Percentiles rank a stretch among this genome's conserved stretches.
Evolutionary conservation across 306 rosid species (phyloP).

Genomic region (Quercus gilva): DNA sequence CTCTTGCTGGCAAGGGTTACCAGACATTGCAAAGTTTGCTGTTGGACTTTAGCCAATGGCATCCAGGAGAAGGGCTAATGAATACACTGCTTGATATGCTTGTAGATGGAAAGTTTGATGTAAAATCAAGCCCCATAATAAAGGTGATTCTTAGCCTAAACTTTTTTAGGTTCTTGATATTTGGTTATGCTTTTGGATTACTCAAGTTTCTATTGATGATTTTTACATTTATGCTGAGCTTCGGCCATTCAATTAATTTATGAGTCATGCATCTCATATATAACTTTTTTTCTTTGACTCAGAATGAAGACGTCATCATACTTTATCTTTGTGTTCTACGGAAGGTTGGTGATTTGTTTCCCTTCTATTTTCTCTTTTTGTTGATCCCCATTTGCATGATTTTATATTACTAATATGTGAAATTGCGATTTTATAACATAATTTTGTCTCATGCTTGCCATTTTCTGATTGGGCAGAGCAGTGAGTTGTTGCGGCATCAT

Average conservation of each 20-base stretch:
- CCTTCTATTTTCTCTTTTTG: constrained; percentile 17
- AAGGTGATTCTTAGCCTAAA: constrained; percentile 59
- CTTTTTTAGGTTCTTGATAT: constrained; percentile 15
- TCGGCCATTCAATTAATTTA: constrained; percentile 15
- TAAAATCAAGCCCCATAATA: constrained; percentile 67
- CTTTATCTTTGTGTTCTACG: constrained; percentile 74
- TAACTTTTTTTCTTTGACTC: constrained; percentile 29
- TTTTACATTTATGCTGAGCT: background rate
- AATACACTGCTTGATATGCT: constrained; percentile 89
- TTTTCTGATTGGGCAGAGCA: constrained; percentile 98
- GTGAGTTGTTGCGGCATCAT: constrained; percentile 72
- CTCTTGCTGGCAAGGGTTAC: constrained; percentile 94
- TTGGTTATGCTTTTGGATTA: constrained; percentile 1
- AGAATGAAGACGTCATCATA: constrained; percentile 91
- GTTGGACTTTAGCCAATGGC: constrained; percentile 79
- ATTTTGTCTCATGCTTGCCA: constrained; percentile 39
- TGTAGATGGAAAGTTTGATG: constrained; percentile 86
- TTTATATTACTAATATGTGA: background rate
- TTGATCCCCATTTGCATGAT: background rate
- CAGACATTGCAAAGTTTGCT: constrained; percentile 89
- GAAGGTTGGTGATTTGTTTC: constrained; percentile 69
- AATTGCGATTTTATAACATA: constrained; percentile 5
- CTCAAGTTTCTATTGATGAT: constrained; percentile 11
- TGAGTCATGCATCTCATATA: constrained; percentile 13
- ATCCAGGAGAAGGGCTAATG: constrained; percentile 73